Evolutionary conservation across 305 asterid species (phyloP), one percentile per base, ranked within the genome.

Genomic region (Fraxinus sp.): DNA sequence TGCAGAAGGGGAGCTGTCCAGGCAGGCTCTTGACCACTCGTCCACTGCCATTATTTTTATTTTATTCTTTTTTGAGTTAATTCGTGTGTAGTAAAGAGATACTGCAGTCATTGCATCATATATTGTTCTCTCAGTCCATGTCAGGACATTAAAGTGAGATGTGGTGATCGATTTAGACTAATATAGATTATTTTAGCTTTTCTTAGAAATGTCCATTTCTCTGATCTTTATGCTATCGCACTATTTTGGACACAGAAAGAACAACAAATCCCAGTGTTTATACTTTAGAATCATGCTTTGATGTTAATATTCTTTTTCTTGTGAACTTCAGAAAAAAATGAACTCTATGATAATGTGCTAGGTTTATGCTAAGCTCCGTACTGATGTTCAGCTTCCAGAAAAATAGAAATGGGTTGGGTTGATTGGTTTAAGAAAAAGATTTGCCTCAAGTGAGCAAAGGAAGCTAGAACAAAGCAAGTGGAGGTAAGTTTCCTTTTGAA

Each of bases 351-450:
- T 68, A 24, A 68, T 39, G 37, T 55, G 79, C 26, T 26, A 26
- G 81, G 16, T 59, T 46, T 22, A 33, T 59, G 79, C 86, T 72
- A 72, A 72, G 41, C 36, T 26, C 37, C 13, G 2, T 71, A 71
- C 76, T n/a, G 71, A 70, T 66, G 6, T n/a, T 77, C 77, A 37
- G 71, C 71, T 36, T 33, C 76, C 46, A 78, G 70, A 59, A 11
- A 82, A 79, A 64, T 32, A 81, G 35, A 78, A 24, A 91, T 91
- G 95, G 93, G 90, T 55, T 84, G 89, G 49, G 87, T 90, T 46
- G 79, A 78, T 84, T 92, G 97, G 89, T 87, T 93, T 85, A 92
- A 89, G 84, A 82, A 81, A 33, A 79, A 88, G 24, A 85, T 89
- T 72, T 46, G 88, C 74, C 88, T 86, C 64, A 92, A 79, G 86